These are phyloP conservation scores for Incumbomyces delicatus DNA, from an alignment of 2,329 filamentous ascomycete genomes.

Conservation along the genomic window DNA sequence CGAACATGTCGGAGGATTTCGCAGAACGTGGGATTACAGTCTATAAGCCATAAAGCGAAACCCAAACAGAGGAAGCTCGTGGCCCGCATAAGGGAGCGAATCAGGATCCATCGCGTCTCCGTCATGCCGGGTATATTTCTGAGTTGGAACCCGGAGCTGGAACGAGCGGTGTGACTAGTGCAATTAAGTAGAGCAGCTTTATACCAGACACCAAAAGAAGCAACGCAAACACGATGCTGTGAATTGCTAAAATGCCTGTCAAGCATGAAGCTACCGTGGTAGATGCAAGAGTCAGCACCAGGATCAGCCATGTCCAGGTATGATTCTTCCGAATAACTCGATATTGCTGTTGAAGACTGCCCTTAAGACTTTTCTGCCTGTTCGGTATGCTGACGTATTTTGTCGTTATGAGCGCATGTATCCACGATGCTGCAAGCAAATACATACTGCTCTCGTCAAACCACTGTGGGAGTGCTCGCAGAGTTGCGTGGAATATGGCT, in stretches of 20 bases:
- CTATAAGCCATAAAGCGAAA: conserved; percentile 22
- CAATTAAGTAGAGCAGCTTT: no score
- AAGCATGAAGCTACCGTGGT: no score
- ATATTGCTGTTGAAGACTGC: neutral
- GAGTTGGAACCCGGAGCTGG: no score
- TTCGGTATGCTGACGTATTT: neutral
- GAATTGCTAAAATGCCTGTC: no score
- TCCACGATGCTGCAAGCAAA: neutral
- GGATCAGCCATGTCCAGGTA: no score
- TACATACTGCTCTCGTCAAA: conserved; percentile 5
- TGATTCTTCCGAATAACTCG: neutral
- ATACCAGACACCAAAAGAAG: no score
- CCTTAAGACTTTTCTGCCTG: no score
- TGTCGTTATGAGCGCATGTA: neutral
- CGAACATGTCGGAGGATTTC: conserved; percentile 14
- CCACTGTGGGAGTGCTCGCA: conserved; percentile 12
- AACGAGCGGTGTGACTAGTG: no score
- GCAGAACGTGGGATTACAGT: conserved; percentile 19
- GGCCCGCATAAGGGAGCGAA: neutral
- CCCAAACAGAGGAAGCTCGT: conserved; percentile 2
- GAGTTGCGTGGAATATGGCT: conserved; percentile 12
- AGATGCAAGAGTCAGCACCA: no score
- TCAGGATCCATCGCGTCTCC: neutral
- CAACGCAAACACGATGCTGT: no score
- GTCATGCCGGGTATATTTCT: neutral